Percentiles rank a stretch among this genome's conserved stretches.
phyloP scores from a whole-genome alignment of 805 yeast species.

The Saturnispora diversa region DNA sequence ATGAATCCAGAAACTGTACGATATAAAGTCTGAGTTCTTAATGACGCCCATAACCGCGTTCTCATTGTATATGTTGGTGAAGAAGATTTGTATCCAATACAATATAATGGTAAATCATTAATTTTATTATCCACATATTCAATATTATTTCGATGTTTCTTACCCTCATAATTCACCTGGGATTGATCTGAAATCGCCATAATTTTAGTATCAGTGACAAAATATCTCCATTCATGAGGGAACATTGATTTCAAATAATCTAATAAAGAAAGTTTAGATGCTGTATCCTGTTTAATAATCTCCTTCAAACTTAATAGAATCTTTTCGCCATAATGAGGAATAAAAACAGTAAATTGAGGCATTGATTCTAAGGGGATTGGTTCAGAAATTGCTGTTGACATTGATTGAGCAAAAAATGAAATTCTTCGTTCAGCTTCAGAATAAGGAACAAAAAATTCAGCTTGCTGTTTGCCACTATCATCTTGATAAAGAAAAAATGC shows the following conservation, averaged over 20 bases:
- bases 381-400: constrained; percentile 41
- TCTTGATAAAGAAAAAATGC: constrained; percentile 42
- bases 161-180: constrained; percentile 27
- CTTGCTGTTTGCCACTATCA: constrained; percentile 33
- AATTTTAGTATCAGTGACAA: constrained; percentile 67
- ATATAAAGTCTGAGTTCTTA: constrained; percentile 75
- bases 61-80: constrained; percentile 55
- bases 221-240: constrained; percentile 72
- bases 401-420: constrained; percentile 46
- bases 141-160: neutral
- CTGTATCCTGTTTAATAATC: constrained; percentile 37
- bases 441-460: constrained; percentile 36
- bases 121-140: constrained; percentile 34
- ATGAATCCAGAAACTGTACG: constrained; percentile 78
- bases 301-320: constrained; percentile 38
- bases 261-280: constrained; percentile 49
- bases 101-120: constrained; percentile 61
- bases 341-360: constrained; percentile 43
- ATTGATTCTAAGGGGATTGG: constrained; percentile 40
- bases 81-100: constrained; percentile 64
- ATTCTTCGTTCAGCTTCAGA: constrained; percentile 47
- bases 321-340: constrained; percentile 47
- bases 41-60: constrained; percentile 82
- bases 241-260: constrained; percentile 71
- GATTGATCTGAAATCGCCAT: constrained; percentile 31